Base-by-base conservation (phyloP, 2,329 filamentous ascomycete genomes). In the Didymella sp. region DNA sequence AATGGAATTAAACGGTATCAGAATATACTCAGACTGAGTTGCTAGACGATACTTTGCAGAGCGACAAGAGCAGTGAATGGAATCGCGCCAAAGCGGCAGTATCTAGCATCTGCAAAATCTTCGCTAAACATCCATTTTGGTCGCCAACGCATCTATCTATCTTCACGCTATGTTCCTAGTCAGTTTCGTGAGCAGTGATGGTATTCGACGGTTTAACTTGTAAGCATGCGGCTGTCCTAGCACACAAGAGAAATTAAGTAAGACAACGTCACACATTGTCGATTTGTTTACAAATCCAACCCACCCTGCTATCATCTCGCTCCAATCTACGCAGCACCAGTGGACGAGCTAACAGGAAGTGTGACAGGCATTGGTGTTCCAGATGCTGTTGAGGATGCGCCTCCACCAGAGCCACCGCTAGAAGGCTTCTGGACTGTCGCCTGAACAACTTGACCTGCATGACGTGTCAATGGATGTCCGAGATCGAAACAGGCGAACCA, bases 391-490 rank as follows among this genome's bases (percentile, higher is more conserved):
- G 61, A 62, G 40, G 61, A 70, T 27, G 54, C 53, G 33, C 62
- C 55, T 33, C 61, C 66, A 19, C 67, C 64, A 61, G 62, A 62
- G 21, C 35, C 35, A 8, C 35, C 19, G 11, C 38, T 22, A 28
- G 63, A 57, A 9, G 58, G 19, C 69, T 75, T 75, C 56, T 74
- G 71, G 9, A 80, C 78, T 4, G 71, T 71, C 9, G 83, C 82
- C 61, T 82, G 80, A 25, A 85, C 81, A 13, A 85, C 80, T 70
- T 85, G 83, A 0, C 82, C 82, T 65, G 31, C 4, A 25, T 4
- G 2, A 28, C n/a, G 6, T 15, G 17, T 53, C 51, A 49, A 38
- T 5, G 19, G 37, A 38, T n/a, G 2, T 4, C n/a, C 7, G 17
- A 3, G n/a, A 21, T 1, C 4, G 11, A 19, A 37, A 4, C 17